Evolutionary conservation across 768 basidiomycete species (phyloP).

Genomic region (Russula earlei): DNA sequence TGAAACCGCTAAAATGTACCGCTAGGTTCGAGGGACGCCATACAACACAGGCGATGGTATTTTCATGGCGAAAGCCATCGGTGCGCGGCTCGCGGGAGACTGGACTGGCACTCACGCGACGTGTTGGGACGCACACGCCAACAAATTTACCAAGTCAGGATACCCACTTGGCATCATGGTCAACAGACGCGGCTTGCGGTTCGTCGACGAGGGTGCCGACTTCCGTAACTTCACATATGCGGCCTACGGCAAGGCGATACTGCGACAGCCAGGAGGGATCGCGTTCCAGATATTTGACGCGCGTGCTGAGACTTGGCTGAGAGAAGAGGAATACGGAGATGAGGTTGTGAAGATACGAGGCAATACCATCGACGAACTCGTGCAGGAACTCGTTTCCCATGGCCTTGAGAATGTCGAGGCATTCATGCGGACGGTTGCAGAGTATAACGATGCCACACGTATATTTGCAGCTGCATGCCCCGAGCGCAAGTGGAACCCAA

Average conservation of each 20-base stretch:
- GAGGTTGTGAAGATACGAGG: conserved; percentile 48
- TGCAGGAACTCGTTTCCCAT: conserved; percentile 33
- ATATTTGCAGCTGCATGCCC: conserved; percentile 26
- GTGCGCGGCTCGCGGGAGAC: conserved; percentile 53
- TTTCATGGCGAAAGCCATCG: conserved; percentile 38
- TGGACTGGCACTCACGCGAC: conserved; percentile 66
- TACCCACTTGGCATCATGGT: conserved; percentile 67
- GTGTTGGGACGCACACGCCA: too few species aligned
- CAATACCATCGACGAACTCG: conserved; percentile 39
- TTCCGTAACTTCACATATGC: conserved; percentile 69
- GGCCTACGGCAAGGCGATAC: conserved; percentile 51
- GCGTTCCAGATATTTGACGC: conserved; percentile 63
- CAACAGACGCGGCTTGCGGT: conserved; percentile 46
- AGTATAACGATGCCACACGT: conserved; percentile 43
- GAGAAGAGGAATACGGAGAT: conserved; percentile 60
- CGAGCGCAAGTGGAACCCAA: conserved; percentile 43
- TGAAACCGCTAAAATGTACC: neutral
- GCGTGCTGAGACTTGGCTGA: conserved; percentile 33
- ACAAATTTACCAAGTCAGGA: conserved; percentile 63
- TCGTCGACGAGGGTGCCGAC: conserved; percentile 66
- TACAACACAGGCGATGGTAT: conserved; percentile 65
- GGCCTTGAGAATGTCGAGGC: conserved; percentile 37
- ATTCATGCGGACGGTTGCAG: conserved; percentile 38
- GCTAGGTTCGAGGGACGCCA: conserved; percentile 59
- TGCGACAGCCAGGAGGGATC: conserved; percentile 46